Evolutionary conservation across 495 filamentous ascomycete genomes (phyloP), one percentile per base, ranked within the genome.

Genomic region (Tuber aestivum): DNA sequence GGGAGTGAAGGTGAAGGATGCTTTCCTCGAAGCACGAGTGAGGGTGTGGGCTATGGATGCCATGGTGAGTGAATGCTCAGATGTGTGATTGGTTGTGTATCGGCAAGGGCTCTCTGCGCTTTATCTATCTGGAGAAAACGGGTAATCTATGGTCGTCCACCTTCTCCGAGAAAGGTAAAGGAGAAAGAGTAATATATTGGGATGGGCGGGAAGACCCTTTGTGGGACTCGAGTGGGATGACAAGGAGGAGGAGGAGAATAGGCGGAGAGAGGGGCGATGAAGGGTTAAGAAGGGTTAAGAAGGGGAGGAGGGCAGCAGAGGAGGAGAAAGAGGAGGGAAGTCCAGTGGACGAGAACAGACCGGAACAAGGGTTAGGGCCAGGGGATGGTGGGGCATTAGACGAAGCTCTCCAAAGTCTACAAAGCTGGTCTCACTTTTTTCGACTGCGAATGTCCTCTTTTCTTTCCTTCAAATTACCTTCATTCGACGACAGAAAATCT

Each of bases 11-110:
- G 70, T 69, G 40, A 74, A 42, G 18, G 76, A 72, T 18, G 72
- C 61, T 71, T 70, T 74, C 40, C 72, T 70, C 44, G 75, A 78
- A 65, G 85, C 84, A 80, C 87, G 87, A 74, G 87, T 86, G 75
- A 87, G 83, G 75, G 86, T 81, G 74, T 86, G 84, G 79, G 87
- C 87, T 84, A 86, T 85, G 41, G 88, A 88, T 76, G 88, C 88
- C 89, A 90, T 89, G 79, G 70, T 81, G 86, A 85, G 80, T 72
- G 65, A 73, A 38, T 42, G 40, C 21, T 74, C 56, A 69, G 27
- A 18, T 35, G 14, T 65, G 56, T 65, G 27, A 35, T 18, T 65
- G 27, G 18, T 18, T 35, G 14, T 35, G 27, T 65, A 35, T 35
- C 27, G 27, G 56, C 27, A 65, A 12, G 50, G 32, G 27, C 14